Conservation (phyloP, 352 stramenopile species). For the Globisporangium mamillatum region DNA sequence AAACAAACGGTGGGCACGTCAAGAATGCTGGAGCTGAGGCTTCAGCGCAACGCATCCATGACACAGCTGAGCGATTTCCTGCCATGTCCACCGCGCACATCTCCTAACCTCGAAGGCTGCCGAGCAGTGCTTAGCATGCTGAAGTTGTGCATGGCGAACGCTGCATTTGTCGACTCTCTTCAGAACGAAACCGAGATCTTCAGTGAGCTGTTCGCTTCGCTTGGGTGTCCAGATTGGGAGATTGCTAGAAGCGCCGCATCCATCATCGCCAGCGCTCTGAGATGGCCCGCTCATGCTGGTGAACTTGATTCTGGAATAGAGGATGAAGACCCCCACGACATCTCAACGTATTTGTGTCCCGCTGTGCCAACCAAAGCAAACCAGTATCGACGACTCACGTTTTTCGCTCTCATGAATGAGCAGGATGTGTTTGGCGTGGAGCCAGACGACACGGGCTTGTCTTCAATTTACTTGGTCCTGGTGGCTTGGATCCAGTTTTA, state of each 20-base stretch:
- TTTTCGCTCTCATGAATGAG: constrained; percentile 15
- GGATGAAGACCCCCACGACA: not conserved
- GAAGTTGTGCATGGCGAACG: constrained; percentile 3
- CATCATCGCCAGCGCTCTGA: not conserved
- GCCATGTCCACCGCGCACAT: not conserved
- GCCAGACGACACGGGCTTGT: constrained; percentile 9
- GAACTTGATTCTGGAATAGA: not conserved
- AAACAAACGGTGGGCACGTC: constrained; percentile 5
- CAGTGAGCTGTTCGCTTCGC: constrained; percentile 18
- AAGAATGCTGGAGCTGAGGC: constrained; percentile 1
- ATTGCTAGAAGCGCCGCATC: constrained; percentile 1
- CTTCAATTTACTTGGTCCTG: constrained; percentile 27
- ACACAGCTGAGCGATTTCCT: constrained; percentile 6
- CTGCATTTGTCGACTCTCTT: constrained; percentile 7
- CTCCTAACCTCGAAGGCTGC: not conserved
- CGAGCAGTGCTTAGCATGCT: constrained; percentile 6
- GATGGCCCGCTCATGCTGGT: not conserved
- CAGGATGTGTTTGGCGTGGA: constrained; percentile 10
- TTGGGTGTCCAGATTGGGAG: constrained; percentile 17
- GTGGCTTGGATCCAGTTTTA: constrained; percentile 30
- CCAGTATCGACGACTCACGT: constrained; percentile 16
- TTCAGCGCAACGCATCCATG: not conserved
- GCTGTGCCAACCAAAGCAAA: not conserved
- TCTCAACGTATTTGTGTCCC: constrained; percentile 4
- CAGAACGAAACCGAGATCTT: constrained; percentile 17